These are phyloP conservation scores for Pseudocercospora musae DNA, from an alignment of 2,329 filamentous ascomycete genomes.

Conservation along the genomic window DNA sequence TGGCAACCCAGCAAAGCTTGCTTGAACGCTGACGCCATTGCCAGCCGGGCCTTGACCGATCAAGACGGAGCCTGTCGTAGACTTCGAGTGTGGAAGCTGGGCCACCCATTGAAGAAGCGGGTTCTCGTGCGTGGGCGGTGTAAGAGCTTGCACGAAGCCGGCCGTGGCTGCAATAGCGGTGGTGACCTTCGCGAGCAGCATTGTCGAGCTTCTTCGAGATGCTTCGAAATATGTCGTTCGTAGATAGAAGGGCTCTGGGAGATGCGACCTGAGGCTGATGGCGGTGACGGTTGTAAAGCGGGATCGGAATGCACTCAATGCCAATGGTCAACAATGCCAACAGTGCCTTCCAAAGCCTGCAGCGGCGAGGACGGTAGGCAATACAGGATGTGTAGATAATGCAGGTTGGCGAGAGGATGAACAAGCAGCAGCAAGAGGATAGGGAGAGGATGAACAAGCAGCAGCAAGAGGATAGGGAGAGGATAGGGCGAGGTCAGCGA, in stretches of 20 bases:
- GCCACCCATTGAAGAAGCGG: conserved; percentile 14
- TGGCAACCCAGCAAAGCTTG: conserved; percentile 43
- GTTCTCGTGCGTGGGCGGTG: conserved; percentile 10
- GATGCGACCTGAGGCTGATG: background rate
- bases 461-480: background rate
- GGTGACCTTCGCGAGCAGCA: background rate
- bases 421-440: background rate
- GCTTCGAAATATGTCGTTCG: background rate
- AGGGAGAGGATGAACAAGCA: background rate
- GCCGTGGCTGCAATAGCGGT: background rate
- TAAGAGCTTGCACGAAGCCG: conserved; percentile 5
- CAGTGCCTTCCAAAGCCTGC: background rate
- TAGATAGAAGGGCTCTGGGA: background rate
- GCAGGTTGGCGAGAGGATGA: background rate
- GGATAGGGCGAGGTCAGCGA: background rate
- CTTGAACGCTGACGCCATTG: conserved; percentile 40
- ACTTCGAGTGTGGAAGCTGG: conserved; percentile 8
- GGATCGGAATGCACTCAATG: conserved; percentile 1
- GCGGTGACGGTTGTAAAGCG: background rate
- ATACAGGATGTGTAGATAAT: background rate
- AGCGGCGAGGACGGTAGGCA: conserved; percentile 2
- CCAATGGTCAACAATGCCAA: background rate
- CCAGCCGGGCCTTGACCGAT: conserved; percentile 25
- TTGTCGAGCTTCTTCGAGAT: background rate
- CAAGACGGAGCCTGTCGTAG: conserved; percentile 15